Evolutionary conservation across 176 grass and related monocot species (phyloP).

Genomic region (Aegilops sharonensis): DNA sequence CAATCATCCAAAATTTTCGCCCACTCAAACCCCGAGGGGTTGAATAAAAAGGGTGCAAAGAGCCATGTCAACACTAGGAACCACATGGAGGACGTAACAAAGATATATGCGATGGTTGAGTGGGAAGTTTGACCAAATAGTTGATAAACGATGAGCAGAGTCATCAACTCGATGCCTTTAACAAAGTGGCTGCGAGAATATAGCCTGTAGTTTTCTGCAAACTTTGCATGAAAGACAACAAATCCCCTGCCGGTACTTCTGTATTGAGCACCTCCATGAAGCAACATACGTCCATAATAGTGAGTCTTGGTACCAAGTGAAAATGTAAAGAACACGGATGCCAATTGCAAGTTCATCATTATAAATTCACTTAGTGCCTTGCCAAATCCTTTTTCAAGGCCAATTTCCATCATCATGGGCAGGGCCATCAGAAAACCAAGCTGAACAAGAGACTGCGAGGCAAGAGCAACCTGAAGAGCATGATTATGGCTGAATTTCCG

Average conservation of each 20-base stretch:
- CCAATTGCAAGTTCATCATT: slow-evolving; percentile 88
- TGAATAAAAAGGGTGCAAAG: slow-evolving; percentile 90
- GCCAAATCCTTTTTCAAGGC: slow-evolving; percentile 91
- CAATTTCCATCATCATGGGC: slow-evolving; percentile 99
- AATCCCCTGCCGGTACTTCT: slow-evolving; percentile 80
- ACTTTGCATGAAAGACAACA: slow-evolving; percentile 98
- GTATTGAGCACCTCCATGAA: slow-evolving; percentile 94
- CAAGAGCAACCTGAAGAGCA: slow-evolving; percentile 88
- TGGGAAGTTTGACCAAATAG: slow-evolving; percentile 76
- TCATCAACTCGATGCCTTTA: slow-evolving; percentile 90
- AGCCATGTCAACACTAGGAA: slow-evolving; percentile 90
- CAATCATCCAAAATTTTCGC: slow-evolving; percentile 93
- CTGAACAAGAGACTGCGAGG: slow-evolving; percentile 90
- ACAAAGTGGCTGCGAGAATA: slow-evolving; percentile 98
- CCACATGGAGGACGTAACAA: slow-evolving; percentile 84
- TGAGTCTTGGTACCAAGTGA: slow-evolving; percentile 93
- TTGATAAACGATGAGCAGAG: slow-evolving; percentile 80
- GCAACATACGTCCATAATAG: slow-evolving; percentile 87
- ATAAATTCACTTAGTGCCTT: slow-evolving; percentile 83
- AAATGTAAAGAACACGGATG: slow-evolving; percentile 90
- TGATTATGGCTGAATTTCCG: slow-evolving; percentile 80
- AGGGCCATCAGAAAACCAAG: slow-evolving; percentile 94
- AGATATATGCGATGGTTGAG: slow-evolving; percentile 64
- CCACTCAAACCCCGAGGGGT: slow-evolving; percentile 97
- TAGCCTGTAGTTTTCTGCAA: slow-evolving; percentile 91